A percentile compares a stretch with the other conserved stretches of the same genome.
Evolutionary conservation across 129 eudicot genomes (phyloP).

Genomic region (Pseudognaphalium luteoalbum): DNA sequence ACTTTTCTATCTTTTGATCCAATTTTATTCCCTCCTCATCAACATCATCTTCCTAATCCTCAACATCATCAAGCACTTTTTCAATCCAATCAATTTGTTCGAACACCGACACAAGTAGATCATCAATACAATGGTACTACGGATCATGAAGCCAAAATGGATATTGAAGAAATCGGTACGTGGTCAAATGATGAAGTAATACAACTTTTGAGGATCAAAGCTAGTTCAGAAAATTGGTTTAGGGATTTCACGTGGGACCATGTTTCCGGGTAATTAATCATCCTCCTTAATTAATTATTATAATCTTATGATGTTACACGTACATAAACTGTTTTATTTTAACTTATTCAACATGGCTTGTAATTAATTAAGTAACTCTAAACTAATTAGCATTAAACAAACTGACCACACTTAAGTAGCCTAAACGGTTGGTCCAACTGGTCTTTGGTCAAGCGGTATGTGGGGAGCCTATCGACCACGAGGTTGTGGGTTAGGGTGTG

Average conservation of each 20-base stretch:
- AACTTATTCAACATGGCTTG: neutral
- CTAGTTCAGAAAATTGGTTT: constrained; percentile 67
- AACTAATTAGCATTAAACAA: neutral
- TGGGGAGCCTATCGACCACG: too few species aligned
- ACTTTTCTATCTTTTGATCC: constrained; percentile 35
- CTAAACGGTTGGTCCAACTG: too few species aligned
- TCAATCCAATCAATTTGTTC: constrained; percentile 24
- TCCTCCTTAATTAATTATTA: neutral
- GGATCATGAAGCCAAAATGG: neutral
- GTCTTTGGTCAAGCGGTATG: too few species aligned
- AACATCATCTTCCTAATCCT: constrained; percentile 33
- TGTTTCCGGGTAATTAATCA: constrained; percentile 68
- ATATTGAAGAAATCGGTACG: constrained; percentile 32
- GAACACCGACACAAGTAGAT: constrained; percentile 20
- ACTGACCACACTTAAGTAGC: too few species aligned
- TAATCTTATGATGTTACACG: too few species aligned
- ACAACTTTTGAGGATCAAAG: constrained; percentile 70
- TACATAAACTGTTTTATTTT: too few species aligned
- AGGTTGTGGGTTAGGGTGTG: too few species aligned
- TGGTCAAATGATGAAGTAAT: constrained; percentile 81
- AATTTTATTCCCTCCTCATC: constrained; percentile 41
- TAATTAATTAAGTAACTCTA: neutral
- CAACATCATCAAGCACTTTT: constrained; percentile 39
- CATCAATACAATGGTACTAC: constrained; percentile 10
- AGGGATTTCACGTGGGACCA: constrained; percentile 84